A percentile compares a stretch with the other conserved stretches of the same genome.
Conservation (phyloP, 495 filamentous ascomycete species). For the Penicillium macrosclerotiorum region DNA sequence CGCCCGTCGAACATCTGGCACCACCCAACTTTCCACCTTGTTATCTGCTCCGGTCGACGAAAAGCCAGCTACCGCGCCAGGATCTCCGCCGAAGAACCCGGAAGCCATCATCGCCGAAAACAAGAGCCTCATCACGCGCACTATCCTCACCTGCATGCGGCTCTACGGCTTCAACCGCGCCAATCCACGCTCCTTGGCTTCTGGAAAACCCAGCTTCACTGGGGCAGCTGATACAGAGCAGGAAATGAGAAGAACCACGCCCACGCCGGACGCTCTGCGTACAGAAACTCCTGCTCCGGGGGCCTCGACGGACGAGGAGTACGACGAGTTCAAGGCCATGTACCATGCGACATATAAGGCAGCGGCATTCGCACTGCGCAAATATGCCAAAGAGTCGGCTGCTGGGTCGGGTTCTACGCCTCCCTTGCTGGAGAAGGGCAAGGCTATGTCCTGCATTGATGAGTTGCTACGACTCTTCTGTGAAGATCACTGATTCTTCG, state of each 20-base stretch:
- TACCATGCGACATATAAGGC: constrained; percentile 66
- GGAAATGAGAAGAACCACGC: constrained; percentile 7
- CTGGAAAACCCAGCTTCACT: constrained; percentile 10
- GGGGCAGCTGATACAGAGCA: constrained; percentile 16
- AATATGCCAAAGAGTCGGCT: constrained; percentile 36
- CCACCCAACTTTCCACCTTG: constrained; percentile 16
- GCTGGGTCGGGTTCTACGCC: constrained; percentile 15
- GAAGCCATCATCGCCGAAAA: constrained; percentile 40
- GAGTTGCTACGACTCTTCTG: constrained; percentile 45
- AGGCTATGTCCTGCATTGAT: constrained; percentile 47
- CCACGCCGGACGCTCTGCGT: constrained; percentile 13
- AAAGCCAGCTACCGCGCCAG: constrained; percentile 12
- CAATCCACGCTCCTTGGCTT: constrained; percentile 21
- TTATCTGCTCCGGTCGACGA: constrained; percentile 16
- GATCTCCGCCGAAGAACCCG: constrained; percentile 26
- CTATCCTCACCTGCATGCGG: constrained; percentile 62
- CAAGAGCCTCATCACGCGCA: constrained; percentile 44
- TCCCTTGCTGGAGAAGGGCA: constrained; percentile 36
- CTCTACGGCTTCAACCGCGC: constrained; percentile 58
- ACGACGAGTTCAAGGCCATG: constrained; percentile 63
- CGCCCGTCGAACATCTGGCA: constrained; percentile 12
- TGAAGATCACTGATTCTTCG: constrained; percentile 40
- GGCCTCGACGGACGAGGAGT: constrained; percentile 39
- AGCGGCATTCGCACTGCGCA: constrained; percentile 56
- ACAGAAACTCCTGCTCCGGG: constrained; percentile 23